Evolutionary conservation across 768 basidiomycete genomes (phyloP), one percentile per base, ranked within the genome.

Genomic region (Termitomyces sp.): DNA sequence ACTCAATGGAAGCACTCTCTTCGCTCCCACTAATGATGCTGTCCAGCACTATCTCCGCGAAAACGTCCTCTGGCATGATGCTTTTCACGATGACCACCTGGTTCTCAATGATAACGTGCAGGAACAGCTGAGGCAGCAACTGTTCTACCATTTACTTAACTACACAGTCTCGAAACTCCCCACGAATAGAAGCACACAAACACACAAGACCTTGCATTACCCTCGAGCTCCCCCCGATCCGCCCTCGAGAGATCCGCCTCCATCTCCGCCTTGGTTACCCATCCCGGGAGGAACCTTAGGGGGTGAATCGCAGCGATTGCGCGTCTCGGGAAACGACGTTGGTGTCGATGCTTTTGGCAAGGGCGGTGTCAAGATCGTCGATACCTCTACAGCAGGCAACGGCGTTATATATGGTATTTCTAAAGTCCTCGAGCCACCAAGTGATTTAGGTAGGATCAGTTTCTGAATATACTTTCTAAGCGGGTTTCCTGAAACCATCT

Each of bases 1-100:
- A 62, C 85, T 99, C 62, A 86, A 90, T 57, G 83, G 78, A 40
- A 81, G 81, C 68, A 97, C 97, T 27, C 70, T 99, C 46, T 98
- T 98, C 66, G 97, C 97, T 1, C 97, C 97, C 1, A 97, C 92
- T 19, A 95, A 99, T 73, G 86, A 92, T 57, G 97, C 97, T 34
- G 83, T 95, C 62, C 71, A 82, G 60, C 79, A 76, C 27, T 77
- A 85, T 60, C 63, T 73, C 14, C 31, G 62, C 19, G 54, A 61
- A 4, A 66, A 77, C 50, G 62, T 69, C 38, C 59, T 78, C n/a
- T 79, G 79, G 76, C 62, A 62, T 10, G 62, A 65, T 42, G 69
- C 69, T 9, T 68, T 82, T 25, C 68, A 76, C 19, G 74, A 77
- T 55, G 72, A 78, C 50, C 53, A 63, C 21, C 56, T 63, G 34